phyloP scores from a whole-genome alignment of 2,329 filamentous ascomycete genomes.

The Fusarium transvaalense region DNA sequence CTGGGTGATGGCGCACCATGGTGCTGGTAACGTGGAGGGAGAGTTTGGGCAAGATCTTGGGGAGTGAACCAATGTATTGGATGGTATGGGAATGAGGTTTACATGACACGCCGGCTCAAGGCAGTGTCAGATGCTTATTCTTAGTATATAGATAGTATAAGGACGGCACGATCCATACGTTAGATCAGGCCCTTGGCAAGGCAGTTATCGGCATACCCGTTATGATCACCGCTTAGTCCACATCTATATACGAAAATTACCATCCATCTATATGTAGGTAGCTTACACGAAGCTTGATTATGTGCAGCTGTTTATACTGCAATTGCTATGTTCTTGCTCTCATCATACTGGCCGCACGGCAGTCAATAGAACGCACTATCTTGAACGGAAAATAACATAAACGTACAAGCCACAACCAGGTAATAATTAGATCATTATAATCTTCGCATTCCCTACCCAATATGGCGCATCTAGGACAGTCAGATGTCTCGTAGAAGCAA shows the following conservation, averaged over 20 bases:
- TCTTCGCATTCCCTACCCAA: slow-evolving; percentile 29
- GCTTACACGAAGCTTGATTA: neutral
- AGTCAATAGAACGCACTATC: neutral
- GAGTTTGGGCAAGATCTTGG: slow-evolving; percentile 2
- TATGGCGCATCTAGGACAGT: slow-evolving; percentile 10
- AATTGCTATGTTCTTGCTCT: neutral
- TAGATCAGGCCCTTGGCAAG: slow-evolving; percentile 22
- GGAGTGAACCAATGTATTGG: slow-evolving; percentile 18
- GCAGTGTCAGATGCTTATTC: slow-evolving; percentile 41
- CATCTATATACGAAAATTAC: slow-evolving; percentile 20
- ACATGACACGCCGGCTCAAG: slow-evolving; percentile 29
- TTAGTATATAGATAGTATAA: slow-evolving; percentile 12
- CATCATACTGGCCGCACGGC: neutral
- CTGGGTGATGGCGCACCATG: slow-evolving; percentile 27
- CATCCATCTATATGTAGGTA: slow-evolving; percentile 4
- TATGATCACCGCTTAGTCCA: slow-evolving; percentile 11
- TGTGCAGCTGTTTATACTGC: neutral
- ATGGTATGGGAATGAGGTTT: slow-evolving; percentile 5
- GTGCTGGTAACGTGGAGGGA: slow-evolving; percentile 36
- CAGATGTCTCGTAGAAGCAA: slow-evolving; percentile 16
- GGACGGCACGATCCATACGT: neutral
- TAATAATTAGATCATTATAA: neutral
- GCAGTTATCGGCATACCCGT: slow-evolving; percentile 20
- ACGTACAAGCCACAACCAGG: neutral
- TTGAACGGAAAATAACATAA: neutral